Evolutionary conservation across 371 early-diverging fungal species (phyloP), one percentile per base, ranked within the genome.

Genomic region (Caulochytrium protostelioides): DNA sequence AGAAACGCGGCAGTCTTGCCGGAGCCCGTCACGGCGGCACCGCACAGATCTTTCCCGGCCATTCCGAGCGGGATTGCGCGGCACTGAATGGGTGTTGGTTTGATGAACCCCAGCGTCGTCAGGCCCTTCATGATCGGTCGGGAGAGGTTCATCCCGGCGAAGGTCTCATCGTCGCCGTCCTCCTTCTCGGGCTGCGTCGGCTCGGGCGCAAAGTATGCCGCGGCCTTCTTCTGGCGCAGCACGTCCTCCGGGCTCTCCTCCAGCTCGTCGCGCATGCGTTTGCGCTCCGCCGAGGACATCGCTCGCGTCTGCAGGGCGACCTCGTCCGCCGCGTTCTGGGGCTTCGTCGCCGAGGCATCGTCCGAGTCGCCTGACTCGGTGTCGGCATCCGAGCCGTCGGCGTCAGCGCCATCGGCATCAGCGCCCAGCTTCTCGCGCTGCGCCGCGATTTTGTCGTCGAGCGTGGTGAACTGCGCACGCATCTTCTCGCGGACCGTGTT

Each of bases 1-100:
- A 97, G 53, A 58, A 98, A 98, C 0, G 97, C 95, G 2, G 89
- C 74, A 0, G 98, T 99, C 61, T 99, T 99, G 49, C 98, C 98
- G 18, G 95, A 94, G 38, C 99, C 99, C 1, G 99, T 99, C 15
- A 84, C 84, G 9, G 99, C 99, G 46, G 95, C 85, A 57, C 95
- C 99, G 51, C 98, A 95, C 45, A 99, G 87, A 57, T 98, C 98
- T 48, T 85, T 81, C 44, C 98, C 98, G 46, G 82, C 70, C 28
- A 99, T 65, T 1, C 91, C 92, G 30, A 97, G 52, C 1, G 99
- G 98, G 54, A 98, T 91, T 10, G 97, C 76, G 33, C 76, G 72
- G 13, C 79, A 68, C 66, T 99, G 99, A 52, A 99, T 98, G 10
- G 76, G 74, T 3, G 99, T 98, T 0, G 99, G 99, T 39, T 76